These are phyloP conservation scores for Tylopilus vinaceipallidus DNA, from an alignment of 768 basidiomycete species.

Conservation along the genomic window DNA sequence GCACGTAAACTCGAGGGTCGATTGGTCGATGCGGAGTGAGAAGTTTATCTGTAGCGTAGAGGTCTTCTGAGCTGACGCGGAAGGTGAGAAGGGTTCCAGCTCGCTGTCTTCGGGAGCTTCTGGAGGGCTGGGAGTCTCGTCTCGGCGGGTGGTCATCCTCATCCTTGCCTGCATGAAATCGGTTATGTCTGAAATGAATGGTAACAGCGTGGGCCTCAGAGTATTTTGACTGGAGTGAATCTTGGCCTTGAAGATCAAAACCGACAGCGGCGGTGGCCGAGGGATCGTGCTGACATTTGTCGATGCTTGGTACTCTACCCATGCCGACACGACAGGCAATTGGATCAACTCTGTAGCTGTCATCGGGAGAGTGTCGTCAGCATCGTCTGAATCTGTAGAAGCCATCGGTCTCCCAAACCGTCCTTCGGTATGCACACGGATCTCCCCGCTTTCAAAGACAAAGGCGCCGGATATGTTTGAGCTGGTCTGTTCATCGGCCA, in stretches of 20 bases:
- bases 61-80: conserved; percentile 20
- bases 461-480: conserved; percentile 66
- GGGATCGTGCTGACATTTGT: conserved; percentile 40
- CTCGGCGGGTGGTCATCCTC: conserved; percentile 43
- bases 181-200: conserved; percentile 79
- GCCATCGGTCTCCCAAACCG: conserved; percentile 40
- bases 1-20: conserved; percentile 82
- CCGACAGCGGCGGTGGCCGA: conserved; percentile 46
- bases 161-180: conserved; percentile 68
- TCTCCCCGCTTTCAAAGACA: conserved; percentile 81
- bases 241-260: conserved; percentile 80
- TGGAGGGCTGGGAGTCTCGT: conserved; percentile 19
- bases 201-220: conserved; percentile 76
- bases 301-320: conserved; percentile 76
- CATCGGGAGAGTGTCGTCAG: conserved; percentile 54
- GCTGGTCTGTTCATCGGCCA: conserved; percentile 36
- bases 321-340: conserved; percentile 76
- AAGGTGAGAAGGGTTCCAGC: conserved; percentile 15
- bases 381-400: conserved; percentile 37
- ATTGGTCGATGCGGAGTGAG: conserved; percentile 89
- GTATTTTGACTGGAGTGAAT: conserved; percentile 88
- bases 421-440: conserved; percentile 62
- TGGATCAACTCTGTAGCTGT: conserved; percentile 58
- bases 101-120: conserved; percentile 3
- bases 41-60: conserved; percentile 72